Percentiles rank a stretch among this genome's conserved stretches.
Conservation (phyloP, 1,284 basidiomycete genomes). For the Mycena sp. region DNA sequence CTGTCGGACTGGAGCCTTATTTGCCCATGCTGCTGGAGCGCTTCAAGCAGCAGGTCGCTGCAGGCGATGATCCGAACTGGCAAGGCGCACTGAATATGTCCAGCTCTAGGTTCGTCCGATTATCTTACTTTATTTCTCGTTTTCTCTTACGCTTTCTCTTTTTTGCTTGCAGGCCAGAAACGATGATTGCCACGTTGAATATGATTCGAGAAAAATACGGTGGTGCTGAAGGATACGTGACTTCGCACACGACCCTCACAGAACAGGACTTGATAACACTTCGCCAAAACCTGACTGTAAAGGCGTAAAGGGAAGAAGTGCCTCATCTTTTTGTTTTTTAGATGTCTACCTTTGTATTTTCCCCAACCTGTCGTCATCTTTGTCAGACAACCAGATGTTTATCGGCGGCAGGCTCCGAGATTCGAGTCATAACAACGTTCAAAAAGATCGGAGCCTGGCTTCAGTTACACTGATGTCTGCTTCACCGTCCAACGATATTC, state of each 20-base stretch:
- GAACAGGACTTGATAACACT: slow-evolving; percentile 43
- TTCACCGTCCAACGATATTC: not conserved
- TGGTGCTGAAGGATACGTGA: slow-evolving; percentile 47
- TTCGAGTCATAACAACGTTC: too few relatives aligned
- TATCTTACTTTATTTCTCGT: not conserved
- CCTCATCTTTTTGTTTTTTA: not conserved
- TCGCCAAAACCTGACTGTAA: slow-evolving; percentile 11
- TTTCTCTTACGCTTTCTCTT: not conserved
- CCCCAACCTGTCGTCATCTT: too few relatives aligned
- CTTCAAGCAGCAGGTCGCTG: slow-evolving; percentile 39
- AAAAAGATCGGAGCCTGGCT: too few relatives aligned
- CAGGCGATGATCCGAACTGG: slow-evolving; percentile 44
- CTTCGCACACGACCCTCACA: slow-evolving; percentile 40
- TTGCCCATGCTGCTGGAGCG: slow-evolving; percentile 44
- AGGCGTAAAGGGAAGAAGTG: not conserved
- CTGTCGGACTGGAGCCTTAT: slow-evolving; percentile 49
- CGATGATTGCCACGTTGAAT: slow-evolving; percentile 46
- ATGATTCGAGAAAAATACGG: slow-evolving; percentile 49
- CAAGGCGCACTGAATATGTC: slow-evolving; percentile 49
- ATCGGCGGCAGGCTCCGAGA: too few relatives aligned
- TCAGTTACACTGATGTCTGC: slow-evolving; percentile 27
- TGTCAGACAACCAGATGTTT: too few relatives aligned
- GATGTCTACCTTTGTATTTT: too few relatives aligned
- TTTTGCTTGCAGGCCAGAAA: slow-evolving; percentile 42
- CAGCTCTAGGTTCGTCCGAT: slow-evolving; percentile 43